phyloP scores from a whole-genome alignment of 2,329 filamentous ascomycete genomes.

The Monosporascus sp. region DNA sequence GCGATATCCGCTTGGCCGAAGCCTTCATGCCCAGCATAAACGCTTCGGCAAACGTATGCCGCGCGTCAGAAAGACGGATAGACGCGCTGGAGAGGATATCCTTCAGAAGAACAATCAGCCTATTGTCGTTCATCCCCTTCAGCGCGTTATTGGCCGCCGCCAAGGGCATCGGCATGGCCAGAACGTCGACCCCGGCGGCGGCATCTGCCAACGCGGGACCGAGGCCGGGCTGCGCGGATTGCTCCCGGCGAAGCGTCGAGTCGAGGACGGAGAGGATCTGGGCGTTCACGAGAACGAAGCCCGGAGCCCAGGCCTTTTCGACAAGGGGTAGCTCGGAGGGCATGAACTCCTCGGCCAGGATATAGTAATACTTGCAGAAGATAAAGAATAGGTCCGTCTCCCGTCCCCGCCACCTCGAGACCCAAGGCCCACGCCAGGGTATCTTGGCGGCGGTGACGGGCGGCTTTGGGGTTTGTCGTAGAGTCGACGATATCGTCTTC shows the following conservation, averaged over 20 bases:
- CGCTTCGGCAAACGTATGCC: conserved; percentile 68
- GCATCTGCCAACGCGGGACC: conserved; percentile 40
- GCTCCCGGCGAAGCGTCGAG: conserved; percentile 75
- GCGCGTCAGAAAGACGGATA: conserved; percentile 35
- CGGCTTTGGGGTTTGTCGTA: conserved; percentile 60
- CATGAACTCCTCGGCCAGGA: conserved; percentile 70
- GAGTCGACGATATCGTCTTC: conserved; percentile 42
- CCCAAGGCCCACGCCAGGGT: conserved; percentile 82
- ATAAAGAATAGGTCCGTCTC: conserved; percentile 90
- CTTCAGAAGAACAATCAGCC: conserved; percentile 73
- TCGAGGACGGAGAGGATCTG: conserved; percentile 77
- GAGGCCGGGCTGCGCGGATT: conserved; percentile 42
- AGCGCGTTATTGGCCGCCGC: conserved; percentile 62
- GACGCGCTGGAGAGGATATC: conserved; percentile 61
- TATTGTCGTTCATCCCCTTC: conserved; percentile 82
- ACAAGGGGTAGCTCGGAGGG: conserved; percentile 47
- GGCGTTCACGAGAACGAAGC: conserved; percentile 73
- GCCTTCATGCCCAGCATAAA: conserved; percentile 71
- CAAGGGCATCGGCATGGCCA: conserved; percentile 57
- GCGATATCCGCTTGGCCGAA: conserved; percentile 67
- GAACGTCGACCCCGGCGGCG: conserved; percentile 56
- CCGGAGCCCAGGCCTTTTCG: conserved; percentile 63
- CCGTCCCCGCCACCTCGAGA: conserved; percentile 76
- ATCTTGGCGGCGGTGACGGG: conserved; percentile 67
- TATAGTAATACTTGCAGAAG: conserved; percentile 83